phyloP scores from a whole-genome alignment of 2,329 filamentous ascomycete species.

The Colletotrichum plurivorum region DNA sequence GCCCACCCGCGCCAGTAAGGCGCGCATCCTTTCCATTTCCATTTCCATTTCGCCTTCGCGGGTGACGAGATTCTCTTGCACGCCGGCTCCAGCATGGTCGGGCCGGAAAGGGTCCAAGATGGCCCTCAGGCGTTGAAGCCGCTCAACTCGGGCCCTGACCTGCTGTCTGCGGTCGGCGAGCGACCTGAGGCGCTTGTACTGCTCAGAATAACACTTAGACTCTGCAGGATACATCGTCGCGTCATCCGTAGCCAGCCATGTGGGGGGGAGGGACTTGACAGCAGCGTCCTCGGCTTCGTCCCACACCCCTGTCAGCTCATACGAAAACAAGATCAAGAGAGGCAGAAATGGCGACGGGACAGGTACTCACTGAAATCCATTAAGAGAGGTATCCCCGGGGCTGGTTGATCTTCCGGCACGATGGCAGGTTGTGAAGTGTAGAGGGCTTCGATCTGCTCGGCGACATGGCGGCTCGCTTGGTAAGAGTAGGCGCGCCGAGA shows the following conservation, averaged over 20 bases:
- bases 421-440: slow-evolving; percentile 64
- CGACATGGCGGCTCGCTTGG: slow-evolving; percentile 78
- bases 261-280: slow-evolving; percentile 61
- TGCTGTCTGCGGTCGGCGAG: slow-evolving; percentile 63
- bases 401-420: slow-evolving; percentile 51
- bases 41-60: slow-evolving; percentile 75
- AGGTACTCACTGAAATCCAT: slow-evolving; percentile 60
- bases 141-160: slow-evolving; percentile 58
- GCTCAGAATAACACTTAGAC: slow-evolving; percentile 65
- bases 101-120: slow-evolving; percentile 65
- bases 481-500: slow-evolving; percentile 75
- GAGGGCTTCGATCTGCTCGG: slow-evolving; percentile 78
- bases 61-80: slow-evolving; percentile 78
- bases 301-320: slow-evolving; percentile 1
- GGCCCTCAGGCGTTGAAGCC: slow-evolving; percentile 63
- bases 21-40: slow-evolving; percentile 77
- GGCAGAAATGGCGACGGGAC: neutral
- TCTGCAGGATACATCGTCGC: slow-evolving; percentile 57
- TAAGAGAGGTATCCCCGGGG: slow-evolving; percentile 56
- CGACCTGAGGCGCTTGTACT: slow-evolving; percentile 62
- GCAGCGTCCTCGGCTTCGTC: slow-evolving; percentile 55
- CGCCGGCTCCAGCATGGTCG: slow-evolving; percentile 50
- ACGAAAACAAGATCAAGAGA: neutral
- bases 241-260: slow-evolving; percentile 61
- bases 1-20: slow-evolving; percentile 72